Base-by-base conservation (phyloP, 768 basidiomycete species). In the Hygrophoropsis aurantiaca region DNA sequence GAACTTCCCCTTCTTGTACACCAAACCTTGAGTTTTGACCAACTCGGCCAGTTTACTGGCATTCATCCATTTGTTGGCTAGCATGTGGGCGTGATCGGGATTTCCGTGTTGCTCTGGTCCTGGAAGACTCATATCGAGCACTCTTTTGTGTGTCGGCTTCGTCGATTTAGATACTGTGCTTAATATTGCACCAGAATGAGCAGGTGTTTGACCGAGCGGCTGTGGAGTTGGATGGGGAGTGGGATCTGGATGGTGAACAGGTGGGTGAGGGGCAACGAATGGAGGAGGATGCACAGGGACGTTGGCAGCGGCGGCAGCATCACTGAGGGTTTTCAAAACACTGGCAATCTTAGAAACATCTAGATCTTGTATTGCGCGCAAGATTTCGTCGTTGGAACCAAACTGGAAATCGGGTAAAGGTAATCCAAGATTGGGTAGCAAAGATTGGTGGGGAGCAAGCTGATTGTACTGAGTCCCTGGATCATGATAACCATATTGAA, bases 1-100 rank as follows among this genome's bases (percentile, higher is more conserved):
- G 57, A 93, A 93, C 59, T 89, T 91, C 11, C 90, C 90, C 65
- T 90, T 90, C 68, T 85, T 90, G 64, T 89, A 91, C 2, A 87
- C 77, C 55, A 36, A 40, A 87, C 90, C 89, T 72, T 88, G 77
- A 20, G 74, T 79, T 60, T 74, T 75, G 11, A 82, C 87, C 54
- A 90, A 69, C 53, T 87, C 82, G 4, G 80, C 74, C 19, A 92
- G 66, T 63, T 89, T 86, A 10, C 66, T 68, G 5, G 87, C 74
- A 47, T 77, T 82, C 66, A 90, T 71, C 90, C 90, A 92, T 59
- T 85, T 90, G 40, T 79, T 90, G 1, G 87, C 81, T 23, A 92
- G 76, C 52, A 89, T 60, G 47, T 82, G 69, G 0, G 85, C 82
- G 58, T 89, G 87, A 32, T 79, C 79, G 10, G 75, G 61, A 53